phyloP scores from a whole-genome alignment of 805 yeast genomes.

The Kluyveromyces starmeri region DNA sequence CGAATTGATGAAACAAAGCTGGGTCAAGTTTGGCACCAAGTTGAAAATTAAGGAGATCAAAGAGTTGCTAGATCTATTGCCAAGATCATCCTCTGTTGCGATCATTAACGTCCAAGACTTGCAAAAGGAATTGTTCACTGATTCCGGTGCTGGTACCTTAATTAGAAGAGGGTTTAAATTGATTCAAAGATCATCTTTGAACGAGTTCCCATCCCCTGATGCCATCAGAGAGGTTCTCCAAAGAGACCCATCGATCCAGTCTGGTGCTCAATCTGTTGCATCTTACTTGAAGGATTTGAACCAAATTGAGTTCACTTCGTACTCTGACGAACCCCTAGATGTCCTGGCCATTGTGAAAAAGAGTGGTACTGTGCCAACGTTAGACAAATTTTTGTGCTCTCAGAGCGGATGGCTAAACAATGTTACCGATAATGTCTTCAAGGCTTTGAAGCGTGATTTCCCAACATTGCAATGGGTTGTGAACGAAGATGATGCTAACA shows the following conservation, averaged over 20 bases:
- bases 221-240: constrained; percentile 65
- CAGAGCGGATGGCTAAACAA: constrained; percentile 95
- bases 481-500: constrained; percentile 80
- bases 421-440: constrained; percentile 90
- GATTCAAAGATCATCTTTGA: constrained; percentile 56
- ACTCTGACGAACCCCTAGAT: constrained; percentile 94
- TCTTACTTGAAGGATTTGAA: constrained; percentile 71
- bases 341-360: constrained; percentile 79
- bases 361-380: constrained; percentile 45
- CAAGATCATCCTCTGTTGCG: constrained; percentile 96
- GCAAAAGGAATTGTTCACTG: constrained; percentile 96
- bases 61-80: constrained; percentile 86
- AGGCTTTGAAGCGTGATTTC: constrained; percentile 68
- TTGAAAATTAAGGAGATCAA: constrained; percentile 93
- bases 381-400: constrained; percentile 81
- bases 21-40: constrained; percentile 99
- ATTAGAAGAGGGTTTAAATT: constrained; percentile 95
- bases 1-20: constrained; percentile 77
- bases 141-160: constrained; percentile 98
- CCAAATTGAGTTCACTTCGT: constrained; percentile 54
- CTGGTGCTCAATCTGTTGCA: constrained; percentile 69
- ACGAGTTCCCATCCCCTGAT: constrained; percentile 67
- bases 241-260: constrained; percentile 64
- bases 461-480: constrained; percentile 77
- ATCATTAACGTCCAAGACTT: constrained; percentile 90